These are phyloP conservation scores for Agrostemma githago DNA, from an alignment of 148 eudicot genomes.

Conservation along the genomic window DNA sequence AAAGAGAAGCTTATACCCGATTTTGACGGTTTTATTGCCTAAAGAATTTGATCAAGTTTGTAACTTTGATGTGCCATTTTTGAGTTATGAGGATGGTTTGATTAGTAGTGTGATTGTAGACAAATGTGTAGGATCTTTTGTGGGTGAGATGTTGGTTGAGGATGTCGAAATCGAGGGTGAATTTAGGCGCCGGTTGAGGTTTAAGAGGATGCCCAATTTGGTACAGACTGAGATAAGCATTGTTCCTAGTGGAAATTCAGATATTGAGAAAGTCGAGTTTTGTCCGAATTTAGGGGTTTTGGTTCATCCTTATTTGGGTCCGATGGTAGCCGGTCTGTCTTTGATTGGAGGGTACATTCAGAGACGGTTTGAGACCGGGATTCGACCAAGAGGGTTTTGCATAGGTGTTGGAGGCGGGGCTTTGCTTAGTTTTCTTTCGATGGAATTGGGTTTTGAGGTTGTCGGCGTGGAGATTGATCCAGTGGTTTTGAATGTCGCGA, in stretches of 20 bases:
- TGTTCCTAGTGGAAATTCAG: conserved; percentile 21
- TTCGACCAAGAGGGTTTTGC: conserved; percentile 60
- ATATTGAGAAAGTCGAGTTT: conserved; percentile 33
- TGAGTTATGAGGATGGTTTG: conserved; percentile 64
- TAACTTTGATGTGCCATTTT: conserved; percentile 40
- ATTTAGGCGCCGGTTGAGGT: conserved; percentile 83
- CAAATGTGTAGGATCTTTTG: conserved; percentile 40
- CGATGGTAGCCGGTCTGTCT: conserved; percentile 74
- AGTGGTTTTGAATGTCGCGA: conserved; percentile 58
- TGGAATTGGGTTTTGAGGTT: conserved; percentile 58
- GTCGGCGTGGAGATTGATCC: conserved; percentile 71
- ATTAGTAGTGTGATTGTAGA: conserved; percentile 46
- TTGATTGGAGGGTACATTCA: conserved; percentile 39
- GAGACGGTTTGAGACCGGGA: conserved; percentile 28
- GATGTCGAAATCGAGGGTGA: conserved; percentile 64
- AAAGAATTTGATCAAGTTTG: conserved; percentile 28
- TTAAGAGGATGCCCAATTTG: conserved; percentile 86
- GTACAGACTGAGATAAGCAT: conserved; percentile 64
- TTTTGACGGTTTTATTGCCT: conserved; percentile 52
- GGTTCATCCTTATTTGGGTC: conserved; percentile 74
- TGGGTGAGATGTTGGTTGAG: conserved; percentile 78
- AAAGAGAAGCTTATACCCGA: conserved; percentile 33
- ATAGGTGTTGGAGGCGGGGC: conserved; percentile 96
- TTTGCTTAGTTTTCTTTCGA: conserved; percentile 50
- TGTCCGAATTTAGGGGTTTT: conserved; percentile 36